Evolutionary conservation across 371 early-diverging fungal genomes (phyloP), one percentile per base, ranked within the genome.

Genomic region (Syncephalastrum racemosum): DNA sequence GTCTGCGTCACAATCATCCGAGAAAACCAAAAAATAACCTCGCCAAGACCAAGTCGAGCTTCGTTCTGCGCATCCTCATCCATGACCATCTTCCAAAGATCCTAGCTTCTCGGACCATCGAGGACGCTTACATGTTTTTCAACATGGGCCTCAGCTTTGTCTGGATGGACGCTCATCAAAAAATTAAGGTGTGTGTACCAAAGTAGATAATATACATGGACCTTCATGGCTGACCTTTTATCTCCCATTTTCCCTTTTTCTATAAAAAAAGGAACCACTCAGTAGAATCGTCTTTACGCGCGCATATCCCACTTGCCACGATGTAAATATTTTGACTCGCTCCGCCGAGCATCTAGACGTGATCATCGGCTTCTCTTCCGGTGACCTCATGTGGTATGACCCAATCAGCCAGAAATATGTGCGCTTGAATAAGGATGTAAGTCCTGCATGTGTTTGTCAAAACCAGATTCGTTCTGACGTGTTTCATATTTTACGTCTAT

Each of bases 301-400:
- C 45, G 86, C 89, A 14, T 84, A 85, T 49, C 90, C 94, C 0
- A 84, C 91, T 6, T 93, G 94, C 58, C 93, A 94, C 67, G 96
- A 92, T 71, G 84, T 94, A 42, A 96, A 95, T 67, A 64, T 76
- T 41, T 63, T 85, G 19, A 91, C 91, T 14, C 68, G 86, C 5
- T 70, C 77, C 46, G 73, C 75, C 27, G 83, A 84, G 41, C 85
- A 86, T 50, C 43, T 91, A 56, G 91, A 92, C 64, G 77, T 91
- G 4, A 73, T 90, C 45, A 84, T 90, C 68, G 92, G 93, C 4
- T 92, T 95, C 54, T 85, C 81, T n/a, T 78, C 92, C 23, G 95
- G 96, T 31, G 90, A 93, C 55, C 79, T 90, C 22, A 75, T 97
- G 13, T 86, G 94, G 92, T 91, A 83, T 53, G 92, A 89, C 52